Evolutionary conservation across 2,329 filamentous ascomycete genomes (phyloP).

Genomic region (Cercospora citrullina): DNA sequence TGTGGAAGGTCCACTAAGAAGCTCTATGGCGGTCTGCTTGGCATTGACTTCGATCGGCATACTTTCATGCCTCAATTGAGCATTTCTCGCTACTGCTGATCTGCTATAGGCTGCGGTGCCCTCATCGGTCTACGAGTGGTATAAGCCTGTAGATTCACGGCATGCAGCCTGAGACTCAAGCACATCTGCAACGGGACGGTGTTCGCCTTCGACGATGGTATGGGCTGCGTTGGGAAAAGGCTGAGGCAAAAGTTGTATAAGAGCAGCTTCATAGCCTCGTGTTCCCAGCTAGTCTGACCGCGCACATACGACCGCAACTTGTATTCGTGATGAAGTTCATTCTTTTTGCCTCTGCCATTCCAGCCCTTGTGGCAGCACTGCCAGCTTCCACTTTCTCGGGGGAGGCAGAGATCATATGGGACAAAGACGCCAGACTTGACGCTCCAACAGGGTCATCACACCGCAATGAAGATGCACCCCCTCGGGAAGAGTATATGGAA

Average conservation of each 20-base stretch:
- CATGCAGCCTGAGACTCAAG: not conserved
- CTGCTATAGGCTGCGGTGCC: not conserved
- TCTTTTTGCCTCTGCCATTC: not conserved
- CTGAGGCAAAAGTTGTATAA: not conserved
- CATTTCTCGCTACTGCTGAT: not conserved
- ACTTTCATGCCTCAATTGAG: not conserved
- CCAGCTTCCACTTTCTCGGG: not conserved
- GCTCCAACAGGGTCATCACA: not conserved
- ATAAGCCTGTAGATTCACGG: not conserved
- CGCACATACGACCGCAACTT: not conserved
- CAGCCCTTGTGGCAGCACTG: not conserved
- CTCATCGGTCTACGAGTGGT: not conserved
- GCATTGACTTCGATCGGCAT: not conserved
- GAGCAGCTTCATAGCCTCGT: not conserved
- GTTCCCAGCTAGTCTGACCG: not conserved
- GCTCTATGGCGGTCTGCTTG: not conserved
- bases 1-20: not conserved
- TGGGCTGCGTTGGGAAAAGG: not conserved
- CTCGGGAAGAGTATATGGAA: not conserved
- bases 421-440: not conserved
- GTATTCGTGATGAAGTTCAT: not conserved
- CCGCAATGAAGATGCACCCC: not conserved
- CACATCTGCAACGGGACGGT: not conserved
- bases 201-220: not conserved
- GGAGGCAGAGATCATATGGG: conserved; percentile 1